Evolutionary conservation across 1,284 basidiomycete genomes (phyloP), one percentile per base, ranked within the genome.

Genomic region (Puccinia coronata): DNA sequence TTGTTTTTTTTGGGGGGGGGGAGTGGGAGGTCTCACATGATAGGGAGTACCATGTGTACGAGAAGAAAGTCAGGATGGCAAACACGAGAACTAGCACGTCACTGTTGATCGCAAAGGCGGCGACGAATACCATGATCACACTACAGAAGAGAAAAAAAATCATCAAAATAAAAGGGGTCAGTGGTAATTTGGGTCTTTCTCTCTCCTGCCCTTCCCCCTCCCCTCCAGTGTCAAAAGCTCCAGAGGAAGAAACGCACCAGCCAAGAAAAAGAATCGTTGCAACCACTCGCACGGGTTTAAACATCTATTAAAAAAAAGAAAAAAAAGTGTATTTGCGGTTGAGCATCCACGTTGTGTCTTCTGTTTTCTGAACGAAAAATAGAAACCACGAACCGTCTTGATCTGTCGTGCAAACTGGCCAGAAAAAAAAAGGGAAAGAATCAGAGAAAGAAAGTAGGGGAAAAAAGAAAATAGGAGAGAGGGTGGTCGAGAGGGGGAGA

Each of bases 201-300:
- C n/a, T n/a, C n/a, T n/a, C n/a, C n/a, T n/a, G n/a, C n/a, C n/a
- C n/a, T n/a, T n/a, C n/a, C n/a, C n/a, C n/a, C n/a, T n/a, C n/a
- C n/a, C n/a, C n/a, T n/a, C n/a, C n/a, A n/a, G 23, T 53, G 51
- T 14, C 23, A 18, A 53, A 5, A 28, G 23, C 23, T 23, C 34
- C n/a, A 39, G 20, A 5, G 20, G 83, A 84, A 82, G 61, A n/a
- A n/a, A n/a, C 77, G 55, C 23, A 79, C 77, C 91, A 91, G 1
- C 86, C 91, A 2, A 97, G 85, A 87, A 97, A 91, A 49, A 96
- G 85, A 80, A 95, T 86, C 0, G 93, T 91, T 0, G 95, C 95
- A 16, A 93, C 87, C n/a, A 96, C 87, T 78, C 95, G 92, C 31
- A 96, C 90, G 71, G 93, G 92, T 86, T 95, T 94, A 89, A 96